Percentiles rank a stretch among this genome's conserved stretches.
These are phyloP conservation scores for Isochrysis galbana DNA, from an alignment of 78 protist genomes.

Conservation along the genomic window DNA sequence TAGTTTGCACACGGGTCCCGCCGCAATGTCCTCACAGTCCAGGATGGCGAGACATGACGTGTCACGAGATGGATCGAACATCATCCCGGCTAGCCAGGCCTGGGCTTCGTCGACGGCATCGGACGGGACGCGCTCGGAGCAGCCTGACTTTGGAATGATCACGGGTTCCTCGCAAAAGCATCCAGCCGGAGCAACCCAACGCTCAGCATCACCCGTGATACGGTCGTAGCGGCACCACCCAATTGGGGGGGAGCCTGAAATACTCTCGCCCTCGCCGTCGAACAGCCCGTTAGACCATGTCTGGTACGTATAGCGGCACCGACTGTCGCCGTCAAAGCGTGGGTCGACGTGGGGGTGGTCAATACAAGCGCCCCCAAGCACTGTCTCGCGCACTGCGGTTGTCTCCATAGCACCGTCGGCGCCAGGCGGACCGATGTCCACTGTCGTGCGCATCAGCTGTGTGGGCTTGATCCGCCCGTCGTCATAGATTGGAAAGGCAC, in stretches of 20 bases:
- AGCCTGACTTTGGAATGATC: not conserved
- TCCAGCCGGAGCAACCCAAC: not conserved
- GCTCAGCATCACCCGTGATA: not conserved
- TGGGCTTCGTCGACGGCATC: not conserved
- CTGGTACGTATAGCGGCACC: not conserved
- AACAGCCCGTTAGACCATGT: not conserved
- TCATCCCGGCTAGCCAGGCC: not conserved
- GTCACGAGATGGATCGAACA: not conserved
- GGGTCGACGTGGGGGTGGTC: slow-evolving; percentile 19
- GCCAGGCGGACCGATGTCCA: not conserved
- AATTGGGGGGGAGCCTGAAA: not conserved
- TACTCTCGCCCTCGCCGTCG: not conserved
- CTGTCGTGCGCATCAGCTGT: not conserved
- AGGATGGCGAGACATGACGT: not conserved
- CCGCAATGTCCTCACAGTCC: not conserved
- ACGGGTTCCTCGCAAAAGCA: not conserved
- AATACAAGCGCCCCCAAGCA: not conserved
- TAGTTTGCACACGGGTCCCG: not conserved
- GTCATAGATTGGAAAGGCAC: not conserved
- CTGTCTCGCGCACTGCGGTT: not conserved
- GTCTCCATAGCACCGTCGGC: not conserved
- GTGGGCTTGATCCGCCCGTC: not conserved
- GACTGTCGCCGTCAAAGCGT: not conserved
- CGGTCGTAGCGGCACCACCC: not conserved
- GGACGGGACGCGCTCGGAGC: no score